Evolutionary conservation across 2,329 filamentous ascomycete species (phyloP).

Genomic region (Nigrospora oryzae): DNA sequence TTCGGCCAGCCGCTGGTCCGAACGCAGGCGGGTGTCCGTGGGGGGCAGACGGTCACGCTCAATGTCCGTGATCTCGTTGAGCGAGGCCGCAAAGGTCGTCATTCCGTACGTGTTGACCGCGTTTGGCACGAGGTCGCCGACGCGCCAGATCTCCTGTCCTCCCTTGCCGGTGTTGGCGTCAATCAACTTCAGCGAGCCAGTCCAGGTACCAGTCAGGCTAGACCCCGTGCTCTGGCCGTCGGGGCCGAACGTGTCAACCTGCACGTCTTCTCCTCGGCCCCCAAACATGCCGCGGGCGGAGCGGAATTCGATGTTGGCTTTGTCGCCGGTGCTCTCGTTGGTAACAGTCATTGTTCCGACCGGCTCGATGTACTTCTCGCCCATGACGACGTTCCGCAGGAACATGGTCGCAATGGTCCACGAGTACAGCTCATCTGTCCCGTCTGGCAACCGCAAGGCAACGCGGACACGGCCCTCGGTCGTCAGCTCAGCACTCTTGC

Average conservation of each 20-base stretch:
- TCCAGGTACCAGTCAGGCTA: conserved; percentile 79
- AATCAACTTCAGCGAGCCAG: conserved; percentile 58
- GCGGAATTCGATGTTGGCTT: conserved; percentile 84
- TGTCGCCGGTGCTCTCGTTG: conserved; percentile 77
- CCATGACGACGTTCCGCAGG: conserved; percentile 90
- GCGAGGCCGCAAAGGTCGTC: conserved; percentile 72
- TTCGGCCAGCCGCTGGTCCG: conserved; percentile 82
- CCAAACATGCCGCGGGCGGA: conserved; percentile 96
- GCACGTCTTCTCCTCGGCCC: conserved; percentile 83
- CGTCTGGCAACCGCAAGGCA: conserved; percentile 57
- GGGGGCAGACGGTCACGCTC: conserved; percentile 68
- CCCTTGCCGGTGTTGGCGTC: conserved; percentile 48
- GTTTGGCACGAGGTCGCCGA: conserved; percentile 69
- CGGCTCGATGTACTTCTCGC: conserved; percentile 96
- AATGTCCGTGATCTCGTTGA: conserved; percentile 81
- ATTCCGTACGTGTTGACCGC: conserved; percentile 77
- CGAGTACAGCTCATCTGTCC: conserved; percentile 72
- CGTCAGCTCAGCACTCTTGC: conserved; percentile 72
- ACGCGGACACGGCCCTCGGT: conserved; percentile 83
- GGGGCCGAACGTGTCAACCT: conserved; percentile 61
- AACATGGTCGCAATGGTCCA: conserved; percentile 88
- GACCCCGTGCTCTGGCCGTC: conserved; percentile 58
- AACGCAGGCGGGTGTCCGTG: conserved; percentile 76
- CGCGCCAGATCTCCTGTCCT: conserved; percentile 69
- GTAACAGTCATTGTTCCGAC: conserved; percentile 80